Evolutionary conservation across 805 yeast genomes (phyloP).

Genomic region (Candida morakotiae): DNA sequence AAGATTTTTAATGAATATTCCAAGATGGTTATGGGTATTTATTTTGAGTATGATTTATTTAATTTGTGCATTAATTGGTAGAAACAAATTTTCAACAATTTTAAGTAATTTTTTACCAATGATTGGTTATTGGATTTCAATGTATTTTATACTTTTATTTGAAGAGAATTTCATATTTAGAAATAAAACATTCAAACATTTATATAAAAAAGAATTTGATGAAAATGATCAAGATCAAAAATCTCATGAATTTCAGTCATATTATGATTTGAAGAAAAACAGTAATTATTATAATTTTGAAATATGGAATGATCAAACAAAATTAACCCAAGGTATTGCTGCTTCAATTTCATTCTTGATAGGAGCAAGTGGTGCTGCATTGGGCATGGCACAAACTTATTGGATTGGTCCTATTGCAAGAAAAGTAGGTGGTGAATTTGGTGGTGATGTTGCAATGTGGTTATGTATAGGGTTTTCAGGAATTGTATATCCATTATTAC

Average conservation of each 20-base stretch:
- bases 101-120: constrained; percentile 81
- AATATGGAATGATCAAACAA: constrained; percentile 61
- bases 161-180: constrained; percentile 76
- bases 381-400: constrained; percentile 87
- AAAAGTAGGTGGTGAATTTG: constrained; percentile 54
- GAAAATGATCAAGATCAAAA: neutral
- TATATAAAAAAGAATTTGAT: constrained; percentile 27
- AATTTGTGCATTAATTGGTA: constrained; percentile 72
- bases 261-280: constrained; percentile 35
- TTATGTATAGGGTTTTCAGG: constrained; percentile 69
- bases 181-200: constrained; percentile 32
- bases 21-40: constrained; percentile 78
- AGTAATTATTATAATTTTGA: constrained; percentile 61
- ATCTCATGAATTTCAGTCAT: too few relatives aligned
- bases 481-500: constrained; percentile 55
- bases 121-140: constrained; percentile 89
- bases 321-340: constrained; percentile 68
- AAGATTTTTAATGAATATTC: constrained; percentile 50
- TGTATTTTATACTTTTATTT: constrained; percentile 65
- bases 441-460: constrained; percentile 84
- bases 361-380: constrained; percentile 81
- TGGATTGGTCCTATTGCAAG: constrained; percentile 75
- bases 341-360: constrained; percentile 59
- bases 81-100: constrained; percentile 66
- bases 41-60: constrained; percentile 59